phyloP scores from a whole-genome alignment of 2,329 filamentous ascomycete genomes.

The Pseudocercospora pini-densiflorae region DNA sequence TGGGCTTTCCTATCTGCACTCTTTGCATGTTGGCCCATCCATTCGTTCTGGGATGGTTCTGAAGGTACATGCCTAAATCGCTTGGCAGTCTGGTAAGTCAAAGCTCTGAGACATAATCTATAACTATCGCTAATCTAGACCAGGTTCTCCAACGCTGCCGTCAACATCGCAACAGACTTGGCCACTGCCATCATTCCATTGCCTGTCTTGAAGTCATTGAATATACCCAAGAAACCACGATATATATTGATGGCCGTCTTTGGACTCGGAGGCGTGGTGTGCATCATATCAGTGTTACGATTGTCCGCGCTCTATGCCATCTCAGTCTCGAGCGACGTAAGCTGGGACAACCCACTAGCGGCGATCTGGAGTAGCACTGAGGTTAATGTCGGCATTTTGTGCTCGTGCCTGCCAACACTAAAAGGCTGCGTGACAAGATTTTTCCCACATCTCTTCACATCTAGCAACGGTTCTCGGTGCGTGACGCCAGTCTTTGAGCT shows the following conservation, averaged over 20 bases:
- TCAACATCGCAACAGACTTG: conserved; percentile 42
- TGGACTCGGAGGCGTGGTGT: conserved; percentile 39
- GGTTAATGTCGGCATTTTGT: conserved; percentile 38
- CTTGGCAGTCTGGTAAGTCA: conserved; percentile 36
- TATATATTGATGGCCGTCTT: conserved; percentile 40
- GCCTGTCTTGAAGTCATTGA: conserved; percentile 38
- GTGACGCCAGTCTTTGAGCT: conserved; percentile 18
- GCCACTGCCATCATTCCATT: conserved; percentile 40
- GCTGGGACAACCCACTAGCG: conserved; percentile 36
- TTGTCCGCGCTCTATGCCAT: conserved; percentile 34
- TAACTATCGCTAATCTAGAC: neutral
- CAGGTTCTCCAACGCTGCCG: conserved; percentile 37
- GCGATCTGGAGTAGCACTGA: conserved; percentile 35
- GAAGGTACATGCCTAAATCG: conserved; percentile 33
- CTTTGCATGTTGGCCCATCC: conserved; percentile 39
- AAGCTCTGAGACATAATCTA: neutral
- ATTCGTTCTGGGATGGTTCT: conserved; percentile 36
- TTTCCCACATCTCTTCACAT: conserved; percentile 35
- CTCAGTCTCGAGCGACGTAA: conserved; percentile 31
- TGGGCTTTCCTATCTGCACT: conserved; percentile 38
- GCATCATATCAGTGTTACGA: conserved; percentile 35
- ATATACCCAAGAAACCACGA: conserved; percentile 37
- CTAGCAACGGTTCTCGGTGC: conserved; percentile 4
- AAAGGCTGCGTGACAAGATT: conserved; percentile 34
- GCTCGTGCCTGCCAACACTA: conserved; percentile 36